Evolutionary conservation across 306 rosid species (phyloP).

Genomic region (Gastrolobium villosum): DNA sequence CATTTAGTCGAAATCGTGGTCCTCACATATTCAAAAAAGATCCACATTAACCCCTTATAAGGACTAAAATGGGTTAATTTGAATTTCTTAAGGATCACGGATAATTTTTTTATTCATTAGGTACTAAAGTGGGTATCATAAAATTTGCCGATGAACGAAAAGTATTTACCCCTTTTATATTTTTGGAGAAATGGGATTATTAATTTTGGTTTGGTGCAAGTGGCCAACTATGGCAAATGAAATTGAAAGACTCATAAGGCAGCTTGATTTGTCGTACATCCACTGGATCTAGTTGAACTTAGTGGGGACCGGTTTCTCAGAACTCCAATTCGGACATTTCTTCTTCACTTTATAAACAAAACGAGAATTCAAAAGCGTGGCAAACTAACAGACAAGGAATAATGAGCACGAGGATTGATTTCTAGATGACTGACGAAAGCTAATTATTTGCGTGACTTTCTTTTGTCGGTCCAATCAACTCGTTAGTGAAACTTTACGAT

Average conservation of each 20-base stretch:
- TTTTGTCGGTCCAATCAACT: conserved; percentile 41
- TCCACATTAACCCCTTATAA: no score
- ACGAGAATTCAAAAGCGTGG: conserved; percentile 13
- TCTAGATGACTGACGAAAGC: not conserved
- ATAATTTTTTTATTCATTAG: no score
- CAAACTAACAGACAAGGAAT: conserved; percentile 19
- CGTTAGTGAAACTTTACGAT: not conserved
- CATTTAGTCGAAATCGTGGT: no score
- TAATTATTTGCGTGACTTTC: conserved; percentile 34
- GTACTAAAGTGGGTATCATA: no score
- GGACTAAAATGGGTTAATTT: no score
- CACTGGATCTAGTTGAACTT: not conserved
- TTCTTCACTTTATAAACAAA: not conserved
- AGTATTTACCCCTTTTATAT: no score
- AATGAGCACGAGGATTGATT: conserved; percentile 54
- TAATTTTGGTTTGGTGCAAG: conserved; percentile 3
- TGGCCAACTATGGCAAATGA: not conserved
- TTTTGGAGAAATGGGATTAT: no score
- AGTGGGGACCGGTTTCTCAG: conserved; percentile 26
- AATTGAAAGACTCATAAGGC: not conserved
- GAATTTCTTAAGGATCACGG: no score
- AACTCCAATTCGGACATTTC: conserved; percentile 11
- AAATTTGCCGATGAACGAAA: no score
- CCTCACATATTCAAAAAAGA: no score
- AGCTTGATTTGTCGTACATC: not conserved